phyloP scores from a whole-genome alignment of 306 rosid species.

The Astragalus membranaceus region DNA sequence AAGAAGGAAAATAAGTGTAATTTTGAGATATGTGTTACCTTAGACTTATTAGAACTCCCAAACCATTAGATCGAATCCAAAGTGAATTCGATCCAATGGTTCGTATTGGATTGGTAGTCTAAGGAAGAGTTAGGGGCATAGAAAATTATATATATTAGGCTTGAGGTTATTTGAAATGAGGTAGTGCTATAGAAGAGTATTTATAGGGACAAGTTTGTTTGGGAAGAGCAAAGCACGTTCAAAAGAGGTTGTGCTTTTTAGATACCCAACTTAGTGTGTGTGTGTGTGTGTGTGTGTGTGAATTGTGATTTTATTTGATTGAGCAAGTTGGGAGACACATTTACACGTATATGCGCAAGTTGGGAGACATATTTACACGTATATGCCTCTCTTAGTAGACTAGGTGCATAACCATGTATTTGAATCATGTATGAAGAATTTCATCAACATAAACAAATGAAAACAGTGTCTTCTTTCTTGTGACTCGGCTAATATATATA shows the following conservation, averaged over 20 bases:
- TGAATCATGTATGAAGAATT: conserved; percentile 14
- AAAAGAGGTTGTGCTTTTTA: conserved; percentile 51
- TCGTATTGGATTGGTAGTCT: conserved; percentile 28
- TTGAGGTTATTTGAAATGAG: conserved; percentile 50
- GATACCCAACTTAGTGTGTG: conserved; percentile 49
- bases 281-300: too few species aligned
- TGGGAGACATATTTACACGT: conserved; percentile 39
- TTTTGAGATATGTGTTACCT: not conserved
- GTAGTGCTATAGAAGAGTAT: conserved; percentile 52
- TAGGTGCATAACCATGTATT: not conserved
- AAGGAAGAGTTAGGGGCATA: too few species aligned
- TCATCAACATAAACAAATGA: conserved; percentile 17
- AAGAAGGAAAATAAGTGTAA: not conserved
- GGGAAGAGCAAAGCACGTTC: conserved; percentile 37
- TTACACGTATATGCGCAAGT: too few species aligned
- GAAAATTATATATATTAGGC: conserved; percentile 31
- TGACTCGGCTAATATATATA: conserved; percentile 18
- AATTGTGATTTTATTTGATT: conserved; percentile 36
- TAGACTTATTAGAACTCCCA: conserved; percentile 19
- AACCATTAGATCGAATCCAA: conserved; percentile 52
- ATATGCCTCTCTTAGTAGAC: conserved; percentile 36
- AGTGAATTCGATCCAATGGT: conserved; percentile 53
- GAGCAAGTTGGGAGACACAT: conserved; percentile 62
- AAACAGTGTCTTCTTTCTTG: conserved; percentile 17
- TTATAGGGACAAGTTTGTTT: conserved; percentile 66